A percentile compares a stretch with the other conserved stretches of the same genome.
These are phyloP conservation scores for Gossypium australe DNA, from an alignment of 345 rosid genomes.

Conservation along the genomic window DNA sequence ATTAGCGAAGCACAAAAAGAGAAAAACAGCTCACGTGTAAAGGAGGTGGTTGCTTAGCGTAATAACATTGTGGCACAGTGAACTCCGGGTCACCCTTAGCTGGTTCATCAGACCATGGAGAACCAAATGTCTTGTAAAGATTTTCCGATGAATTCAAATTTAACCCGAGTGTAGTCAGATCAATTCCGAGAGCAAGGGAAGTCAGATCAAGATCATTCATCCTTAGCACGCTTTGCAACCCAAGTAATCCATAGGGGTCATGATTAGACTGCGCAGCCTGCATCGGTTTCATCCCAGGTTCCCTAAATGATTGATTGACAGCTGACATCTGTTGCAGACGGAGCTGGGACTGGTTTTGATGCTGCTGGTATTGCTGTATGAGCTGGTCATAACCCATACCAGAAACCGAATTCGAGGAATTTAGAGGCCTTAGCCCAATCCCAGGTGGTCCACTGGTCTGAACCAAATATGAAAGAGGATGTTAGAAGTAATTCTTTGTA, in stretches of 20 bases:
- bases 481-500: not conserved
- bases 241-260: slow-evolving; percentile 80
- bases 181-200: slow-evolving; percentile 87
- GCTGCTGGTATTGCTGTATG: slow-evolving; percentile 85
- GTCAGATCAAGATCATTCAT: slow-evolving; percentile 78
- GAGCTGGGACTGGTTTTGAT: slow-evolving; percentile 82
- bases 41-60: slow-evolving; percentile 75
- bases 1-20: not conserved
- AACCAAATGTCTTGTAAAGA: slow-evolving; percentile 92
- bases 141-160: slow-evolving; percentile 88
- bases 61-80: slow-evolving; percentile 84
- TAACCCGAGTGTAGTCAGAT: slow-evolving; percentile 85
- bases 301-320: slow-evolving; percentile 81
- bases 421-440: slow-evolving; percentile 81
- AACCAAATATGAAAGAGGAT: slow-evolving; percentile 12
- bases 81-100: slow-evolving; percentile 92
- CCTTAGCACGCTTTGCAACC: slow-evolving; percentile 66
- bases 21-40: slow-evolving; percentile 50
- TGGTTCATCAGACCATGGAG: slow-evolving; percentile 98
- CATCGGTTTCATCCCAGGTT: slow-evolving; percentile 69
- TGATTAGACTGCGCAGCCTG: slow-evolving; percentile 57
- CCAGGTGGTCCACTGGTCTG: slow-evolving; percentile 86
- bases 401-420: slow-evolving; percentile 62
- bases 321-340: slow-evolving; percentile 86
- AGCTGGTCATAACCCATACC: slow-evolving; percentile 80